Evolutionary conservation across 2,329 filamentous ascomycete species (phyloP), one percentile per base, ranked within the genome.

Genomic region (Neodidymelliopsis sp.): DNA sequence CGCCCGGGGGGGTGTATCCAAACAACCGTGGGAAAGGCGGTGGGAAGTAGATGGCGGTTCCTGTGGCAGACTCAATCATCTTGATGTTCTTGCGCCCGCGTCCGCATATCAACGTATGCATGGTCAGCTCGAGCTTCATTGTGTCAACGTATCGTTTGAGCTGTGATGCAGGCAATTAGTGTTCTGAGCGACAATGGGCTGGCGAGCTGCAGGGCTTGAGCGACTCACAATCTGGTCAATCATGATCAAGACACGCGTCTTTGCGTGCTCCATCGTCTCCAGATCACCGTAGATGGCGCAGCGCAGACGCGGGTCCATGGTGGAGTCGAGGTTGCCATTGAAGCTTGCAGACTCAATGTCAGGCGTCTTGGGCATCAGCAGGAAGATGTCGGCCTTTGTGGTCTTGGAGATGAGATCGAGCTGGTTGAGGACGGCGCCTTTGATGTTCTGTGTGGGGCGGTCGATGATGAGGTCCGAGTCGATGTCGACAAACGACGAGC

Each of bases 21-120:
- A 94, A 97, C 57, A 97, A 87, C 50, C 88, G 86, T 11, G 93
- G 92, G 70, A 97, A 97, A 1, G 93, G 89, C 6, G 92, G 91
- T 20, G 94, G 94, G 69, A 99, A 97, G 77, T 99, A 99, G 65
- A 99, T 97, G 57, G 94, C 93, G 7, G 94, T 97, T 65, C 92
- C 91, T 11, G 94, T 97, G 20, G 89, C 86, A 11, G 94, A 96
- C 75, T 99, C 94, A 67, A 99, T 97, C 65, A 94, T 79, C 78
- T 97, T 97, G 78, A 99, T 96, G 72, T 97, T 97, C 79, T 96
- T 96, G 62, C 94, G 85, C 62, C 92, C 93, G 37, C 94, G 89
- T 37, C 94, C 94, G 71, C 92, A 97, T 38, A 97, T 86, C 45
- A 97, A 81, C 49, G 91, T 94, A 71, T 99, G 94, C 70, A 96